Conservation (phyloP, 192 early-diverging fungal species). For the Phlyctochytrium bullatum region DNA sequence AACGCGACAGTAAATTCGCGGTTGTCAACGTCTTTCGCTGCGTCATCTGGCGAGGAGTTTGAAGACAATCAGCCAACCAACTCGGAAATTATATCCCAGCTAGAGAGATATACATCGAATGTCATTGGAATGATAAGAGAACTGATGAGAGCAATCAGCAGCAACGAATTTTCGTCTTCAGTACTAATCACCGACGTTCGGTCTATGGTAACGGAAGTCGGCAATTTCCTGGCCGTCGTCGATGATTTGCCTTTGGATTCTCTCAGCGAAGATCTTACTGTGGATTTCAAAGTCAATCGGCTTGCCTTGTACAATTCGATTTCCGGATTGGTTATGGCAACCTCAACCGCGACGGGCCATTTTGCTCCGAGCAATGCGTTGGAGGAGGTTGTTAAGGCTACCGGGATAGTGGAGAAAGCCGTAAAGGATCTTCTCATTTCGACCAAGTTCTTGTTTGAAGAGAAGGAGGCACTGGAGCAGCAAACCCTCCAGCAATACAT, state of each 20-base stretch:
- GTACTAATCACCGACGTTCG: slow-evolving; percentile 35
- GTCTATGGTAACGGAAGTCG: slow-evolving; percentile 49
- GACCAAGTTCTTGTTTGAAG: slow-evolving; percentile 58
- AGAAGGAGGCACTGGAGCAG: slow-evolving; percentile 56
- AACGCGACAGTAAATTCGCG: not conserved
- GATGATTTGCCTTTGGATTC: slow-evolving; percentile 50
- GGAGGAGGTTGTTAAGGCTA: slow-evolving; percentile 52
- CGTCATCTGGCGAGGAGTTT: slow-evolving; percentile 1
- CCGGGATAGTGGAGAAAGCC: slow-evolving; percentile 53
- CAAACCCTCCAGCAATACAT: slow-evolving; percentile 28
- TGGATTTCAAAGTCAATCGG: slow-evolving; percentile 62
- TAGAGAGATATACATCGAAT: slow-evolving; percentile 30
- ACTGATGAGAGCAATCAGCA: slow-evolving; percentile 17
- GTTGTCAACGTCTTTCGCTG: not conserved
- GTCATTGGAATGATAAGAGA: slow-evolving; percentile 23
- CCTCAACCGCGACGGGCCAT: slow-evolving; percentile 51
- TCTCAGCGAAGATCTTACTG: slow-evolving; percentile 34
- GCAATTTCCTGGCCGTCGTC: slow-evolving; percentile 48
- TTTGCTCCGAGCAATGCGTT: slow-evolving; percentile 51
- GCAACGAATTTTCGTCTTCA: slow-evolving; percentile 21
- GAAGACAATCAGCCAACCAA: slow-evolving; percentile 26
- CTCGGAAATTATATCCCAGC: slow-evolving; percentile 38
- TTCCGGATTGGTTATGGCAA: slow-evolving; percentile 59
- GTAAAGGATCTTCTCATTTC: slow-evolving; percentile 53
- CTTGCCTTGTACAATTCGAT: slow-evolving; percentile 64